Evolutionary conservation across 176 grass and related monocot species (phyloP), one percentile per base, ranked within the genome.

Genomic region (Zizania latifolia): DNA sequence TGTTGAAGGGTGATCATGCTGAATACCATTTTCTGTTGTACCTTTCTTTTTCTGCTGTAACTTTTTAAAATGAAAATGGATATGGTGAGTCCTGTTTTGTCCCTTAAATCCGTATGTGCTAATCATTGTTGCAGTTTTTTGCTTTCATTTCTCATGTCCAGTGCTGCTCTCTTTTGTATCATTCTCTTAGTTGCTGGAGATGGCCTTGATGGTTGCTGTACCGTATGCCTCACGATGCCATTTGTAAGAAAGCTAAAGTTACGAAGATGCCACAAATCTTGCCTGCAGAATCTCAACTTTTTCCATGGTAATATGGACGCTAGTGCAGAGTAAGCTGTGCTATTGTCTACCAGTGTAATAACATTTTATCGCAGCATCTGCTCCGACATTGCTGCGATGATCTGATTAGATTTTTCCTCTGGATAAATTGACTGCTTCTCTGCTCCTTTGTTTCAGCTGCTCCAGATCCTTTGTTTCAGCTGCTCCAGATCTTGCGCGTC

Each of bases 371-470:
- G 39, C 10, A 46, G 32, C 58, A 29, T 46, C 38, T 37, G n/a
- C 61, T 68, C 35, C 13, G 4, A 59, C 44, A 11, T 26, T 39
- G 29, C 61, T 51, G 30, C 45, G 2, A 32, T 59, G 36, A 58
- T 45, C 48, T 9, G 65, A 72, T 58, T 48, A 40, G 37, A 36
- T 65, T 32, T 32, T 59, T 31, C 7, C 14, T 16, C 0, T 23
- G 22, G 30, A 66, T 50, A 65, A 59, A 57, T 35, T 59, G 56
- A 57, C 44, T 38, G 58, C 8, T 45, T 36, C 65, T 76, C n/a
- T 53, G 53, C 14, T n/a, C 12, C 44, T 27, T 34, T 66, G 59
- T 78, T 82, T 72, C 66, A 82, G 73, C 66, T 24, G 45, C 84
- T n/a, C 41, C 84, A 62, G 58, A 6, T 15, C 8, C 37, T 28